Conservation (phyloP, 345 rosid species). For the Dimocarpus longan region DNA sequence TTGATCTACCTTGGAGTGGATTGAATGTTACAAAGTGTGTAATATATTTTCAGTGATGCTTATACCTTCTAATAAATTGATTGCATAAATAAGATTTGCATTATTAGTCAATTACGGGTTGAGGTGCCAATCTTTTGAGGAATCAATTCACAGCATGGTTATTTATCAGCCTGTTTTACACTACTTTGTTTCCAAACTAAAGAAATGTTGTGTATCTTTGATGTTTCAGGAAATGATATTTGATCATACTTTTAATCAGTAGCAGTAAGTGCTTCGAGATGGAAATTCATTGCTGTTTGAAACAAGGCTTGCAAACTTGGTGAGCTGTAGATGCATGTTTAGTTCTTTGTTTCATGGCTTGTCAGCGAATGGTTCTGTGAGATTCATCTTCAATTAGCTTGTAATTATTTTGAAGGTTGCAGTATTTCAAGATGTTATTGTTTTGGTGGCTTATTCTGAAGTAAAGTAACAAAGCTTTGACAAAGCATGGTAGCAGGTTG, state of each 20-base stretch:
- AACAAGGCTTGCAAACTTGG: constrained; percentile 20
- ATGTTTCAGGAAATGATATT: constrained; percentile 46
- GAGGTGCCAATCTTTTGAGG: not conserved
- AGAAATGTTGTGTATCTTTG: not conserved
- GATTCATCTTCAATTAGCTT: constrained; percentile 21
- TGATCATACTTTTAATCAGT: constrained; percentile 33
- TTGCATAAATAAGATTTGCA: constrained; percentile 1
- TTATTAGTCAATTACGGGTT: not conserved
- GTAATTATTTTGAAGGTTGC: constrained; percentile 31
- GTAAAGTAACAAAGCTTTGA: constrained; percentile 9
- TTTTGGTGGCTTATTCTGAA: constrained; percentile 12
- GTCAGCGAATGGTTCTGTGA: constrained; percentile 22
- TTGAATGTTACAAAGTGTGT: not conserved
- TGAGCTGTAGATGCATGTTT: constrained; percentile 24
- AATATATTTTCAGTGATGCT: not conserved
- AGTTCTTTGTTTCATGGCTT: constrained; percentile 14
- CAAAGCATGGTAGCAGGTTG: not conserved
- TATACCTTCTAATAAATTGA: not conserved
- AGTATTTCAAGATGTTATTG: constrained; percentile 18
- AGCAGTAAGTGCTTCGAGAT: constrained; percentile 18
- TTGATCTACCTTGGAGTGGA: not conserved
- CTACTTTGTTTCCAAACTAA: constrained; percentile 5
- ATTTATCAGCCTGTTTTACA: not conserved
- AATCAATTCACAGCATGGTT: not conserved
- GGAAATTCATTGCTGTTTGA: constrained; percentile 15